Evolutionary conservation across 768 basidiomycete species (phyloP).

Genomic region (Lactarius akahatsu): DNA sequence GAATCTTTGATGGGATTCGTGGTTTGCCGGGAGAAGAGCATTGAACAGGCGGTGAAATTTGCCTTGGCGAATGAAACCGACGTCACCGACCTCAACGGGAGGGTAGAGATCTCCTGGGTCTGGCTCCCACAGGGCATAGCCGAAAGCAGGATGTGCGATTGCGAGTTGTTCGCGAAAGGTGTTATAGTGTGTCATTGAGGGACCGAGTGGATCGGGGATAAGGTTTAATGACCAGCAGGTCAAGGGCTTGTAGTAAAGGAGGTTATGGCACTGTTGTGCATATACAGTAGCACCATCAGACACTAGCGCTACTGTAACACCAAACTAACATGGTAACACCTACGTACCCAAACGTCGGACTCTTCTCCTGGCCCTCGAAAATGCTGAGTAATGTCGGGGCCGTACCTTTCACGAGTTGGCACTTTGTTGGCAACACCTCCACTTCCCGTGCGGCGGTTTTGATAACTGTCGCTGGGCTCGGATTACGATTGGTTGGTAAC

Average conservation of each 20-base stretch:
- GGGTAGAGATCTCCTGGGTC: background rate
- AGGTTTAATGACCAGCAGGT: background rate
- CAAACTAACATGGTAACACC: no score
- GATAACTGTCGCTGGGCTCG: no score
- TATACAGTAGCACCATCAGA: no score
- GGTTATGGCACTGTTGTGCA: no score
- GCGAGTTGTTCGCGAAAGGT: background rate
- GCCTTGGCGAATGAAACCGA: background rate
- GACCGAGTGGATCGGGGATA: background rate
- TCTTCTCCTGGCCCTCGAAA: no score
- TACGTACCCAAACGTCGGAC: no score
- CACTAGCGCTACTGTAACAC: no score
- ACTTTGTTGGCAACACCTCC: no score
- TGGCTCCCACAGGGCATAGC: background rate
- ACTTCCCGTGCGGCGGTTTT: no score
- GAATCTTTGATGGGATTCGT: background rate
- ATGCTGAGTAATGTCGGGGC: no score
- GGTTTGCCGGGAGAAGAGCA: background rate
- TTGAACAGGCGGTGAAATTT: background rate
- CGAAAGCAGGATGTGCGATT: background rate
- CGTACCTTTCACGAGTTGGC: no score
- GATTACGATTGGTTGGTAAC: background rate
- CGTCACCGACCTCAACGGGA: background rate
- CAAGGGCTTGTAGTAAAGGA: background rate
- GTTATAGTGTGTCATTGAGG: background rate